Evolutionary conservation across 352 stramenopile species (phyloP), one percentile per base, ranked within the genome.

Genomic region (Plasmopara muralis): DNA sequence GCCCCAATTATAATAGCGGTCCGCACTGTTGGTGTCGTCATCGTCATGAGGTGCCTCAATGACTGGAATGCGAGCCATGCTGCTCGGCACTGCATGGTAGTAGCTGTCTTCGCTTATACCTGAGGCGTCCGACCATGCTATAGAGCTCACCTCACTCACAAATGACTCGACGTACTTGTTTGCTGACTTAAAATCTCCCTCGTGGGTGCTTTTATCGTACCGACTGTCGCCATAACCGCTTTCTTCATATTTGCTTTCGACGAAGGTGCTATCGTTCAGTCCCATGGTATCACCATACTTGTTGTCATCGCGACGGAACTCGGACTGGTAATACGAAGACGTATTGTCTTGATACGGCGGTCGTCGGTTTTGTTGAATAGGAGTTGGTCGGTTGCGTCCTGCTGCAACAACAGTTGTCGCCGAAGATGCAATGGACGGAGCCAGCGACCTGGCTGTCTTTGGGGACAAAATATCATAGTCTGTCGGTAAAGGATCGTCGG

Each of bases 301-400:
- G 42, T 53, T 62, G 39, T 55, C 34, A 29, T 55, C 47, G 28
- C 18, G 43, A 51, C 34, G 48, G 18, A 49, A 55, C 34, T 31
- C 49, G 45, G 57, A 47, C 37, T 68, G 41, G 51, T 62, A 62
- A 34, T 62, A 62, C 9, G 61, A 57, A 48, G 56, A 43, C 13
- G 56, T 9, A 10, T 54, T 47, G 18, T 31, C 50, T 18, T 45
- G 13, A 50, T 64, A 56, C 25, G 52, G 62, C n/a, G 50, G 57
- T 41, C 62, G 57, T 51, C 62, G 62, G 12, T 47, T 47, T 46
- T 66, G 62, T 40, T 63, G 58, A 40, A 60, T 47, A 25, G 57
- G 53, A 50, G 57, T 70, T n/a, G 57, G 62, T 50, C 57, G 57
- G 47, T 66, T 66, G 34, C 62, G 57, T 38, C 62, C 62, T 42